Percentiles rank a stretch among this genome's conserved stretches.
phyloP scores from a whole-genome alignment of 1,284 basidiomycete genomes.

The Entoloma clypeatum region DNA sequence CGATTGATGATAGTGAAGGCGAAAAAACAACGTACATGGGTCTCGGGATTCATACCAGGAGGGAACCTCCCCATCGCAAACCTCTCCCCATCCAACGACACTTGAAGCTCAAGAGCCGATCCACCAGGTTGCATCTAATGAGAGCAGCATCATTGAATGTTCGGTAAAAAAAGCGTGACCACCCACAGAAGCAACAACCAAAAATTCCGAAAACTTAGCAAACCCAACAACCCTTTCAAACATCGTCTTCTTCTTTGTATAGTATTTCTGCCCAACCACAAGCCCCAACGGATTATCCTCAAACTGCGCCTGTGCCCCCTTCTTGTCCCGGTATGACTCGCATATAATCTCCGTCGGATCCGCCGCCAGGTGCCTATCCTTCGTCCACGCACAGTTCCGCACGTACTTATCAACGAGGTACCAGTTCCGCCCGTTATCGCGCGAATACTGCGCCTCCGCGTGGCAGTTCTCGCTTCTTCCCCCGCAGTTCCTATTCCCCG shows the following conservation, averaged over 20 bases:
- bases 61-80: conserved; percentile 91
- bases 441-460: conserved; percentile 70
- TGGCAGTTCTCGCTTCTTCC: conserved; percentile 51
- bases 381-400: conserved; percentile 88
- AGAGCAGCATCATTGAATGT: conserved; percentile 8
- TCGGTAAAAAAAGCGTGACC: not conserved
- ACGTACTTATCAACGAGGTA: conserved; percentile 81
- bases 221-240: conserved; percentile 92
- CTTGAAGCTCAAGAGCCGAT: conserved; percentile 75
- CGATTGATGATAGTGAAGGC: conserved; percentile 3
- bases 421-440: conserved; percentile 81
- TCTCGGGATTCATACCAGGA: conserved; percentile 81
- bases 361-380: conserved; percentile 72
- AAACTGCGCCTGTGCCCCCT: conserved; percentile 70
- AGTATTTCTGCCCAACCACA: conserved; percentile 78
- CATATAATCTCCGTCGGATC: conserved; percentile 90
- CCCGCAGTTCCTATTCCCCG: conserved; percentile 71
- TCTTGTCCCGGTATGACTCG: conserved; percentile 84
- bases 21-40: conserved; percentile 56
- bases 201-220: conserved; percentile 93
- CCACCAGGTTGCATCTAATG: conserved; percentile 55
- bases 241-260: conserved; percentile 64
- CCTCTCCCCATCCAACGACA: conserved; percentile 84
- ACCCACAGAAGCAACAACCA: conserved; percentile 89
- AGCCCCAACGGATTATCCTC: conserved; percentile 74